Evolutionary conservation across 371 early-diverging fungal genomes (phyloP), one percentile per base, ranked within the genome.

Genomic region (Mycotypha africana): DNA sequence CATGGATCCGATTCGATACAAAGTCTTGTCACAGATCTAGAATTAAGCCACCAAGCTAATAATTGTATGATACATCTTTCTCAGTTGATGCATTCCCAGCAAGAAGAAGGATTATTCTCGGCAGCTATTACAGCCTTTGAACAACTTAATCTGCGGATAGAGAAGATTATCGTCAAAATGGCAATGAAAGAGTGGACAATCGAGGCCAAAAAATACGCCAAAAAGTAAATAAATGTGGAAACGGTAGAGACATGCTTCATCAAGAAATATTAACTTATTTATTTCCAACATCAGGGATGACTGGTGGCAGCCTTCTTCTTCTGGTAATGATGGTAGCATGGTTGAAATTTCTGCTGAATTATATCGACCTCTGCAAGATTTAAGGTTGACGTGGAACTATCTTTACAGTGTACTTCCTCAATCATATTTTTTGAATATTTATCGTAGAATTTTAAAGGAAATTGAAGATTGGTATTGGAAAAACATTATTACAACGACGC

Each of bases 381-480:
- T 84, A 21, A 49, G 70, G 4, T 58, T 62, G 15, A 65, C 75
- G 3, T 60, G 79, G 33, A 65, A 66, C 17, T 76, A 67, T 34
- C 50, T 88, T 1, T 34, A 65, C 2, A 43, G 53, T 1, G 53
- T 62, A 2, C 49, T 85, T 9, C 83, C 86, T 0, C 41, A 60
- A 20, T 21, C 60, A 5, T 51, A 73, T n/a, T 78, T 79, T 40
- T 58, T 72, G 16, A 16, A 15, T 2, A 19, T 85, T 0, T 74
- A 71, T 37, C 65, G 69, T 7, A 60, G 67, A 9, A 47, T 81
- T 1, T 59, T 78, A 0, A 31, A 49, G 17, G 80, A 76, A 21
- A 65, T 88, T 19, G 82, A 84, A 48, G 83, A 82, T 4, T 80
- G 79, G 61, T 60, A 84, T 25, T 78, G 82, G 77, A 61, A 68